Base-by-base conservation (phyloP, 495 filamentous ascomycete genomes). In the Echria macrotheca region DNA sequence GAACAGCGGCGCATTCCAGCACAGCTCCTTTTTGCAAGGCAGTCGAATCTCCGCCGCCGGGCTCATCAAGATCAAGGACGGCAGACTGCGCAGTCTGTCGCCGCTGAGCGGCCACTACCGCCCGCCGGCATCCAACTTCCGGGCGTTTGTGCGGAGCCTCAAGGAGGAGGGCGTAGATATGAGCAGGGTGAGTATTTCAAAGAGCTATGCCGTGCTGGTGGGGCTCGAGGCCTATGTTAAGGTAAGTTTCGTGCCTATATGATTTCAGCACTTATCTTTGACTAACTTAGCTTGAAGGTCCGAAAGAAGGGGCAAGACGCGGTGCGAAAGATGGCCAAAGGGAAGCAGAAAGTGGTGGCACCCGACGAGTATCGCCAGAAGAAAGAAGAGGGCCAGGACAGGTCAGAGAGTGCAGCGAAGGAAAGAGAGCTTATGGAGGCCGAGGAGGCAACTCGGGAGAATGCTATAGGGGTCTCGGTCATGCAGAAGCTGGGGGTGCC, bases 1-100 rank as follows among this genome's bases (percentile, higher is more conserved):
- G 57, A 82, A 87, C 60, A 80, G 79, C 22, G 91, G 91, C 22
- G 79, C 85, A 6, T 96, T 96, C 60, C 91, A 96, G 58, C 91
- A 96, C 66, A 86, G 80, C 5, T 89, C 85, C 0, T 96, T 96
- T 57, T 71, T 96, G 2, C 85, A 89, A 38, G 91, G 91, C 11
- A 75, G 77, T 14, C 79, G 89, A 14, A 88, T 95, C 36, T 79
- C 82, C 0, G 87, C 90, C 1, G 90, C 90, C 7, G 90, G 91
- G 0, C 67, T 91, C 33, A 90, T 96, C 53, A 90, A 85, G 61
- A 82, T 96, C 40, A 85, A 85, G 54, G 73, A 89, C 49, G 91
- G 91, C 9, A 79, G 85, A 28, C 55, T 96, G 24, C 64, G 72
- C 8, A 72, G 62, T 35, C 66, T 79, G 18, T 76, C 66, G 8